Percentiles rank a stretch among this genome's conserved stretches.
Conservation (phyloP, 495 filamentous ascomycete genomes). For the Schizothecium vesticola region DNA sequence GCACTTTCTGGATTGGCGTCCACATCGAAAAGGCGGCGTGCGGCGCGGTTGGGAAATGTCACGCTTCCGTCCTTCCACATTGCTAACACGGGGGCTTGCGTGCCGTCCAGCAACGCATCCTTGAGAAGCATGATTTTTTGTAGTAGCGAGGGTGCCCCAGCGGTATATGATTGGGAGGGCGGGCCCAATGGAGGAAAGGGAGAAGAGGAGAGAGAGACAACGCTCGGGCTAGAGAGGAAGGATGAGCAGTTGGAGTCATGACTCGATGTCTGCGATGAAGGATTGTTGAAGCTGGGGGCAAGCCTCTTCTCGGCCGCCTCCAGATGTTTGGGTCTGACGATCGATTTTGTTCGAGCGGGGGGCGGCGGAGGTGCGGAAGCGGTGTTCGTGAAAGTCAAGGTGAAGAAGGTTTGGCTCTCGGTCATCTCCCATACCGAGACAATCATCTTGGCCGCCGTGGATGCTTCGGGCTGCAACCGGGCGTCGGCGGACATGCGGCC, state of each 20-base stretch:
- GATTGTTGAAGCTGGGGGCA: slow-evolving; percentile 31
- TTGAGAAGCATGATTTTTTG: slow-evolving; percentile 64
- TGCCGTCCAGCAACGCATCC: slow-evolving; percentile 63
- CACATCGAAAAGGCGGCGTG: slow-evolving; percentile 45
- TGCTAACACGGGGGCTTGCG: slow-evolving; percentile 60
- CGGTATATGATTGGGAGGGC: slow-evolving; percentile 42
- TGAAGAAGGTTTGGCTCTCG: slow-evolving; percentile 53
- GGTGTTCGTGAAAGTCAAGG: slow-evolving; percentile 57
- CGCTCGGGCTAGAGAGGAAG: slow-evolving; percentile 35
- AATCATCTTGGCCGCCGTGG: slow-evolving; percentile 55
- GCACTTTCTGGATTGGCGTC: slow-evolving; percentile 35
- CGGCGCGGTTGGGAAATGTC: slow-evolving; percentile 58
- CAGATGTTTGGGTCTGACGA: slow-evolving; percentile 30
- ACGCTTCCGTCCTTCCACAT: slow-evolving; percentile 69
- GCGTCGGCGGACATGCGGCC: slow-evolving; percentile 23
- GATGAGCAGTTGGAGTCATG: slow-evolving; percentile 33
- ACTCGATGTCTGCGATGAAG: slow-evolving; percentile 41
- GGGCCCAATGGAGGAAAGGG: slow-evolving; percentile 56
- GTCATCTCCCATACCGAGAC: slow-evolving; percentile 59
- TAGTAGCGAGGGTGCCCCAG: slow-evolving; percentile 51
- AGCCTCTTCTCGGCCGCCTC: slow-evolving; percentile 33
- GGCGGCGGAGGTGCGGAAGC: slow-evolving; percentile 26
- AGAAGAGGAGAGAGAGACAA: slow-evolving; percentile 38
- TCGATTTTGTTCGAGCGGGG: slow-evolving; percentile 17
- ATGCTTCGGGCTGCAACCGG: slow-evolving; percentile 29